A percentile compares a stretch with the other conserved stretches of the same genome.
Conservation (phyloP, 257 asterid genomes). For the Solanum sejunctum region DNA sequence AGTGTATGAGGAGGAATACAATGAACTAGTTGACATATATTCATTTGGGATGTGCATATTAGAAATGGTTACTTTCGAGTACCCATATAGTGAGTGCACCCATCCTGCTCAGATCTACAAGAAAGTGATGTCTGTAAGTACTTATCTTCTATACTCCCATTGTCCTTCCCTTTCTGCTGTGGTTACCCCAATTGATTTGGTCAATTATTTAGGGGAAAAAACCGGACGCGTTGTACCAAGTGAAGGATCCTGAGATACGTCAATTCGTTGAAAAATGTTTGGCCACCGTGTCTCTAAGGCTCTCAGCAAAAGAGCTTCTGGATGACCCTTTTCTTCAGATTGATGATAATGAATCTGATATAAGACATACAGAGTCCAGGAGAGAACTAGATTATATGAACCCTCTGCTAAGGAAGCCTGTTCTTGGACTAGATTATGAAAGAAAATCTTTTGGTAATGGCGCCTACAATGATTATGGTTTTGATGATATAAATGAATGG, state of each 20-base stretch:
- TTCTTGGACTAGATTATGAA: constrained; percentile 8
- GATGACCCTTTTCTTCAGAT: constrained; percentile 28
- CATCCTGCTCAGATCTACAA: constrained; percentile 47
- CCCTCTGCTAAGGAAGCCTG: constrained; percentile 18
- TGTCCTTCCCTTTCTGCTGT: not conserved
- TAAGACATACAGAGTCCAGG: constrained; percentile 9
- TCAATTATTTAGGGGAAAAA: constrained; percentile 22
- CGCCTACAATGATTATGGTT: constrained; percentile 16
- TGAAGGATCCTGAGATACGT: constrained; percentile 36
- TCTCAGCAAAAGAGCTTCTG: constrained; percentile 37
- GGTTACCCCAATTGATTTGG: not conserved
- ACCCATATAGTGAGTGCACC: constrained; percentile 45
- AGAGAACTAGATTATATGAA: constrained; percentile 14
- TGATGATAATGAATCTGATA: constrained; percentile 17
- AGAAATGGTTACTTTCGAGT: constrained; percentile 45
- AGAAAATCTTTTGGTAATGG: constrained; percentile 13
- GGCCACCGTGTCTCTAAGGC: constrained; percentile 32
- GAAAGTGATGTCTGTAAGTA: constrained; percentile 40
- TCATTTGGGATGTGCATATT: constrained; percentile 46
- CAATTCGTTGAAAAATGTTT: constrained; percentile 37
- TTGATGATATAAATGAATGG: constrained; percentile 21
- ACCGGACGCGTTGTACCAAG: constrained; percentile 31
- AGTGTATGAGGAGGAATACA: constrained; percentile 46
- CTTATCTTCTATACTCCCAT: not conserved
- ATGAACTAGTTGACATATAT: constrained; percentile 42